Evolutionary conservation across 176 grass and related monocot species (phyloP).

Genomic region (Carex kokanica): DNA sequence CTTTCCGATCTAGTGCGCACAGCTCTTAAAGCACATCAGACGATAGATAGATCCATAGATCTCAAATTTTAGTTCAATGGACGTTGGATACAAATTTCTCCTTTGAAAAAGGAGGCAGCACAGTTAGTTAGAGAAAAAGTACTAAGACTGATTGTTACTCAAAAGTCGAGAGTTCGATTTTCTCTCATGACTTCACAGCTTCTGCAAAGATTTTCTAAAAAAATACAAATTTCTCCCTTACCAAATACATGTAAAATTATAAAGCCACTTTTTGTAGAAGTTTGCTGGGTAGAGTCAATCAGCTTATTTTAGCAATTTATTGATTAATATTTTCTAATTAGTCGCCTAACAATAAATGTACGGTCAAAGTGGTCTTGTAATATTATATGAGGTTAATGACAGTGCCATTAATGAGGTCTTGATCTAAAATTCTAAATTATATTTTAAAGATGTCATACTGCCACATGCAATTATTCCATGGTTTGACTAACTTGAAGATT

Average conservation of each 20-base stretch:
- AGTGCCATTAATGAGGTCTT: constrained; percentile 14
- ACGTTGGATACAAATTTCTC: too few relatives aligned
- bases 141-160: too few relatives aligned
- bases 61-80: too few relatives aligned
- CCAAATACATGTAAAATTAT: not conserved
- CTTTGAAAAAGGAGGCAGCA: too few relatives aligned
- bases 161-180: too few relatives aligned
- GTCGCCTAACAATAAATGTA: constrained; percentile 9
- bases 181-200: too few relatives aligned
- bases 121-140: too few relatives aligned
- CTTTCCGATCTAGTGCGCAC: too few relatives aligned
- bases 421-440: not conserved
- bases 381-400: constrained; percentile 23
- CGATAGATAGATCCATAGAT: too few relatives aligned
- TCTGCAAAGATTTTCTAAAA: too few relatives aligned
- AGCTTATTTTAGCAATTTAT: not conserved
- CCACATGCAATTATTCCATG: constrained; percentile 4
- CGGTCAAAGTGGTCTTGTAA: constrained; percentile 17
- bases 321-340: not conserved
- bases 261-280: not conserved
- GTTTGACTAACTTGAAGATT: not conserved
- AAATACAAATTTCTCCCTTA: too few relatives aligned
- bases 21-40: too few relatives aligned
- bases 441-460: not conserved
- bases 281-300: not conserved